These are phyloP conservation scores for Recurvomyces mirabilis DNA, from an alignment of 495 filamentous ascomycete species.

Conservation along the genomic window DNA sequence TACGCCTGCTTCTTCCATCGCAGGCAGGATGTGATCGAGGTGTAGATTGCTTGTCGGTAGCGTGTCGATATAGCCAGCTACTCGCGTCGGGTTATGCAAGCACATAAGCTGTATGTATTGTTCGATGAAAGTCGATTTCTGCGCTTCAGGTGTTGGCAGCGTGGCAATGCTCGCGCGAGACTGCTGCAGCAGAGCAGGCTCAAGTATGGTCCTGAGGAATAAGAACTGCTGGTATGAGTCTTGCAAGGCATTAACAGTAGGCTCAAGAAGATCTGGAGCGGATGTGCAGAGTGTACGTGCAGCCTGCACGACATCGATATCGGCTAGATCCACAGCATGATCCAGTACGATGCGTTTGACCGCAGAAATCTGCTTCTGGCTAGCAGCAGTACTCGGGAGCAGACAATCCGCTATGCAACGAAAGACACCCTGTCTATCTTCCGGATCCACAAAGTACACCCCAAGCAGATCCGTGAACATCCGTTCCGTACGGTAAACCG, in stretches of 20 bases:
- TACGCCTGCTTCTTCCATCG: constrained; percentile 77
- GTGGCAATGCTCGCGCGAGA: background rate
- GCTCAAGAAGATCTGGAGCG: constrained; percentile 60
- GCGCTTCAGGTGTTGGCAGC: background rate
- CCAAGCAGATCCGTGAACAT: constrained; percentile 68
- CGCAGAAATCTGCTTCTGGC: constrained; percentile 62
- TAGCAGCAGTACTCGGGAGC: constrained; percentile 55
- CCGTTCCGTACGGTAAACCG: constrained; percentile 69
- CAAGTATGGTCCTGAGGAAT: constrained; percentile 70
- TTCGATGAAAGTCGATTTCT: constrained; percentile 60
- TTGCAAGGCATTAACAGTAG: constrained; percentile 52
- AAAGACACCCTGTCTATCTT: constrained; percentile 62
- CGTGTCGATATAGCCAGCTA: constrained; percentile 71
- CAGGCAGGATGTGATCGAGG: constrained; percentile 69
- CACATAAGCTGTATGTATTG: constrained; percentile 87
- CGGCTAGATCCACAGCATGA: constrained; percentile 55
- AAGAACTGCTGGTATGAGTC: constrained; percentile 55
- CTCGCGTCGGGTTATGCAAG: constrained; percentile 65
- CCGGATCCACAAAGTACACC: constrained; percentile 75
- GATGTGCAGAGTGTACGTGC: constrained; percentile 58
- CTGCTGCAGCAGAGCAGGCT: constrained; percentile 38
- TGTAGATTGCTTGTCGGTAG: constrained; percentile 71
- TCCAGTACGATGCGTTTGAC: constrained; percentile 59
- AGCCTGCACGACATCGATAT: constrained; percentile 55
- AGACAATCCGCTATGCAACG: constrained; percentile 72